Evolutionary conservation across 1,284 basidiomycete genomes (phyloP), one percentile per base, ranked within the genome.

Genomic region (Leccinum fallax): DNA sequence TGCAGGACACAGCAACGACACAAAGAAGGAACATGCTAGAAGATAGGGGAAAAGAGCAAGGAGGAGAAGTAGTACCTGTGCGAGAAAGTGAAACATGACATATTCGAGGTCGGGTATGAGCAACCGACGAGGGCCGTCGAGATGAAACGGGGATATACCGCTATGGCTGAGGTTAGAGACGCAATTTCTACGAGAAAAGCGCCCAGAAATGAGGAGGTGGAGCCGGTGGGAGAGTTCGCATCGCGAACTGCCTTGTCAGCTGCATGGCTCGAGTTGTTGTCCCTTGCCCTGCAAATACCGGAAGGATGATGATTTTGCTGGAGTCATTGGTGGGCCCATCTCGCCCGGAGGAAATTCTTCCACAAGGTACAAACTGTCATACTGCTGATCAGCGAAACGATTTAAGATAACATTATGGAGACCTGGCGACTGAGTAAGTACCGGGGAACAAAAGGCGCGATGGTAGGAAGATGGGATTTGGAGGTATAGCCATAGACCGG

Each of bases 251-350:
- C 81, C 62, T 76, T 78, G 13, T 78, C 68, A 5, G 75, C 74
- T 11, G 76, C 76, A 15, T 74, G 72, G 6, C 64, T 59, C 19
- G 78, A 66, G 57, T 73, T 75, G 77, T 62, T 4, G 80, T 78
- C 8, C 85, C 86, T 65, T 87, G 86, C 7, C 85, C 85, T 55
- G 82, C 78, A 64, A 88, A 86, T 36, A 86, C 69, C 9, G 82
- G 83, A 54, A 86, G 67, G 34, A 64, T 11, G 59, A 71, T 58
- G 60, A 73, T 57, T 26, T n/a, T 32, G 15, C 5, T 48, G 2
- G 24, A 16, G n/a, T 51, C 53, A 55, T 58, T 55, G 63, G 55
- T 40, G 26, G 28, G 24, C 66, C 34, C 34, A 64, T 68, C 11
- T 55, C 19, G 30, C 32, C 51, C 40, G 26, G 59, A 48, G 38